Percentiles rank a stretch among this genome's conserved stretches.
Conservation (phyloP, 345 rosid genomes). For the Noccaea bulbosa region DNA sequence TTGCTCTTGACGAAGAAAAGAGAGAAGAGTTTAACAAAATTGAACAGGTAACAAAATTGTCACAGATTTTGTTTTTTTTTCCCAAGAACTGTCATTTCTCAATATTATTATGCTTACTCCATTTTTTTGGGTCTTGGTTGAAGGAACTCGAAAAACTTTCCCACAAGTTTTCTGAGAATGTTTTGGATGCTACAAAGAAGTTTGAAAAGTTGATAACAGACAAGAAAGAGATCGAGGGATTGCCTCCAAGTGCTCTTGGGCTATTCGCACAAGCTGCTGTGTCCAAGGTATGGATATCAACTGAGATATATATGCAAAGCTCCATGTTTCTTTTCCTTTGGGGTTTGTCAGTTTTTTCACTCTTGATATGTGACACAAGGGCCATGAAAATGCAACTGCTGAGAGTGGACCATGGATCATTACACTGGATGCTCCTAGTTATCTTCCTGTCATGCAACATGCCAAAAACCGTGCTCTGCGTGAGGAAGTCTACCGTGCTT, state of each 20-base stretch:
- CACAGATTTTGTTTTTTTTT: not conserved
- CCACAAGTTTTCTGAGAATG: constrained; percentile 79
- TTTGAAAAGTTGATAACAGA: constrained; percentile 80
- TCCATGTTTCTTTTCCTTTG: not conserved
- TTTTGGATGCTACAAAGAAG: constrained; percentile 86
- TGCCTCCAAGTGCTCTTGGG: constrained; percentile 83
- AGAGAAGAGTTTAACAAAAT: constrained; percentile 83
- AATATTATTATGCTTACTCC: constrained; percentile 29
- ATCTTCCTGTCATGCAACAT: constrained; percentile 84
- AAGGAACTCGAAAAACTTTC: constrained; percentile 82
- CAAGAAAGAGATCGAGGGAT: constrained; percentile 78
- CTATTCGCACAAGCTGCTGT: constrained; percentile 89
- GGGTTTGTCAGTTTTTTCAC: not conserved
- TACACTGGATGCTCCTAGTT: constrained; percentile 83
- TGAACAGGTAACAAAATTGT: constrained; percentile 58
- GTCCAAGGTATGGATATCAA: constrained; percentile 60
- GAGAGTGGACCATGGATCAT: constrained; percentile 89
- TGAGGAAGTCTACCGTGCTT: constrained; percentile 81
- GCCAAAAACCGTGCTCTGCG: constrained; percentile 76
- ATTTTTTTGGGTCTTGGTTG: not conserved
- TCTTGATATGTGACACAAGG: constrained; percentile 49
- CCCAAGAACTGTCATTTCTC: not conserved
- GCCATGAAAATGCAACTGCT: constrained; percentile 79
- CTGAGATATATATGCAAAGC: constrained; percentile 6
- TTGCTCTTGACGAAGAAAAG: constrained; percentile 81